Percentiles rank a stretch among this genome's conserved stretches.
Conservation (phyloP, 2,329 filamentous ascomycete genomes). For the Balansia obtecta region DNA sequence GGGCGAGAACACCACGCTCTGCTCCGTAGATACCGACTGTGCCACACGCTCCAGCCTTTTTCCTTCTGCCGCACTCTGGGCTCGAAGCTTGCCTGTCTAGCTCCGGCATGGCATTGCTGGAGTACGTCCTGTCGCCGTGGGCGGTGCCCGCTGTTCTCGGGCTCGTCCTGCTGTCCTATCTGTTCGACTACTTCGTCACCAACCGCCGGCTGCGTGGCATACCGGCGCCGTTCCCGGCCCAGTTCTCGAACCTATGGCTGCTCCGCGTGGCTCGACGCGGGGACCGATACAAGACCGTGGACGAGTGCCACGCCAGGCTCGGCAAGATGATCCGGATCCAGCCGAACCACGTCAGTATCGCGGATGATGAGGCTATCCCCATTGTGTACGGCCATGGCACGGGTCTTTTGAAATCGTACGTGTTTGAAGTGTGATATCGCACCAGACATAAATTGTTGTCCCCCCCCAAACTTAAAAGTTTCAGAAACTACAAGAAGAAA, state of each 20-base stretch:
- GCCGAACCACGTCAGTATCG: constrained; percentile 73
- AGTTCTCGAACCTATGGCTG: constrained; percentile 73
- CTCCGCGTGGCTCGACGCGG: constrained; percentile 54
- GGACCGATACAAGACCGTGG: constrained; percentile 49
- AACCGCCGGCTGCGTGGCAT: constrained; percentile 37
- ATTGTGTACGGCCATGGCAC: constrained; percentile 71
- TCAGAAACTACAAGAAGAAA: too few species aligned
- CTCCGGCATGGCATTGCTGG: constrained; percentile 17
- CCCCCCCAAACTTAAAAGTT: too few species aligned
- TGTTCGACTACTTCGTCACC: constrained; percentile 49
- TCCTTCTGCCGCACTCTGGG: too few species aligned
- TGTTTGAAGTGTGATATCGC: neutral
- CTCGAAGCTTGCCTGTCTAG: neutral
- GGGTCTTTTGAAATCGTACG: constrained; percentile 58
- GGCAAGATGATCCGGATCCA: constrained; percentile 75
- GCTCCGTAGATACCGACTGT: too few species aligned
- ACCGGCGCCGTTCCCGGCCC: constrained; percentile 49
- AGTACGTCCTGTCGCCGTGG: constrained; percentile 30
- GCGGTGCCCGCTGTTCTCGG: constrained; percentile 32
- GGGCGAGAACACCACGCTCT: too few species aligned
- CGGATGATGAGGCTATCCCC: constrained; percentile 65
- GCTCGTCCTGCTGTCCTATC: constrained; percentile 38
- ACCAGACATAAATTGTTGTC: neutral
- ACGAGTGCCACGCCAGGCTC: constrained; percentile 60
- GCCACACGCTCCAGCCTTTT: too few species aligned